Evolutionary conservation across 176 grass and related monocot genomes (phyloP), one percentile per base, ranked within the genome.

Genomic region (Eragrostis curvula): DNA sequence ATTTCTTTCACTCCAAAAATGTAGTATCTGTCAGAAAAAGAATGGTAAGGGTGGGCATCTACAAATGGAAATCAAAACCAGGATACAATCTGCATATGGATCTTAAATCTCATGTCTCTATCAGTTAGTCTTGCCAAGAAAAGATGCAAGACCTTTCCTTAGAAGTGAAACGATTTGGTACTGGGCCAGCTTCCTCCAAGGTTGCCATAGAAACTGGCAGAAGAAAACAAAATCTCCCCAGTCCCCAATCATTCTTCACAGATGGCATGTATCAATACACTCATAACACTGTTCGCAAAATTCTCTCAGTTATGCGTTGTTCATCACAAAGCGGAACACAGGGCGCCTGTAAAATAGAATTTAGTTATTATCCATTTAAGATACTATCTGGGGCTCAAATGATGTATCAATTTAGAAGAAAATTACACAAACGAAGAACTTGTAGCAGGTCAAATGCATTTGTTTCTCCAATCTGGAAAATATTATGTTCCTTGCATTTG

Each of bases 271-370:
- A 52, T 68, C 59, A 28, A 48, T 77, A 56, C 32, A 46, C 60
- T 78, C 57, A 44, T 70, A 71, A 72, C 79, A 79, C 29, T 78
- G 29, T 79, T 74, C 53, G 50, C 58, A 86, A 78, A 86, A 86
- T 48, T 83, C 17, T 56, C 40, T 60, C 58, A 36, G 18, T 24
- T 49, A 75, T 58, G 29, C 48, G 28, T 43, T 68, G 73, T 51
- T 63, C 59, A 63, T 92, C 71, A 92, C 71, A 95, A 82, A 67
- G 87, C 90, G 2, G 93, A 89, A 90, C 93, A 95, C 73, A 95
- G 66, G 2, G 93, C 90, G 52, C 93, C 93, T 95, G 70, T 53
- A 84, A 83, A 73, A 27, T 53, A 71, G 36, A 89, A 60, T 71
- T n/a, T 66, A 59, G 3, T 72, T 12, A 28, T 72, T 81, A 81